Evolutionary conservation across 257 asterid genomes (phyloP), one percentile per base, ranked within the genome.

Genomic region (Plectranthus barbatus): DNA sequence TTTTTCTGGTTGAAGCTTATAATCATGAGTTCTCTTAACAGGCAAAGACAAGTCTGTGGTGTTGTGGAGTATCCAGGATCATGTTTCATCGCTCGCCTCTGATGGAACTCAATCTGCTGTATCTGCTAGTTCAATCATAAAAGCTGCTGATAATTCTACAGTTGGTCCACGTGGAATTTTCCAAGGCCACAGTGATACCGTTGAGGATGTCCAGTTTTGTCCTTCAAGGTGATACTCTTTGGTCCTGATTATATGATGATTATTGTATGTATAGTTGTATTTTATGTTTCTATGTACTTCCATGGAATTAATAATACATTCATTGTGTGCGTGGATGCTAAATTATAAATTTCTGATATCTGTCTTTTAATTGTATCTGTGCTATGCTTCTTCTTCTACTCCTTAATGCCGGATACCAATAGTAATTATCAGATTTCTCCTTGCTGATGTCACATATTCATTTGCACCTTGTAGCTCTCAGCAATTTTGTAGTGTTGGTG

Each of bases 401-500:
- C 24, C 59, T 19, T 46, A 15, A 20, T 52, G 13, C 69, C 29
- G 13, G 26, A 39, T 13, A 2, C 45, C 20, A 4, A 18, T 44
- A 47, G 29, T 36, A 33, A 15, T 58, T 77, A 45, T 66, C 24
- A 72, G 56, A 31, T 36, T 18, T 64, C 57, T 67, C 64, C 49
- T 58, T 72, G 59, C 70, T 61, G 58, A 49, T 48, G 73, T 71
- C 65, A 55, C 64, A 52, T 64, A 37, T 52, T 68, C 24, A 20
- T 24, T n/a, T 54, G 56, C 24, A 58, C 59, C 64, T 58, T 87
- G 77, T 70, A 93, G 99, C 73, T 86, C 95, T 13, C 94, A 90
- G 92, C 96, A 93, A 69, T 93, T 93, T 42, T 93, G 97, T 68
- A 93, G 99, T 60, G 99, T 93, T 73, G 99, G 99, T 52, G 95